Base-by-base conservation (phyloP, 2,329 filamentous ascomycete species). In the Ceratocystis alfenasii region DNA sequence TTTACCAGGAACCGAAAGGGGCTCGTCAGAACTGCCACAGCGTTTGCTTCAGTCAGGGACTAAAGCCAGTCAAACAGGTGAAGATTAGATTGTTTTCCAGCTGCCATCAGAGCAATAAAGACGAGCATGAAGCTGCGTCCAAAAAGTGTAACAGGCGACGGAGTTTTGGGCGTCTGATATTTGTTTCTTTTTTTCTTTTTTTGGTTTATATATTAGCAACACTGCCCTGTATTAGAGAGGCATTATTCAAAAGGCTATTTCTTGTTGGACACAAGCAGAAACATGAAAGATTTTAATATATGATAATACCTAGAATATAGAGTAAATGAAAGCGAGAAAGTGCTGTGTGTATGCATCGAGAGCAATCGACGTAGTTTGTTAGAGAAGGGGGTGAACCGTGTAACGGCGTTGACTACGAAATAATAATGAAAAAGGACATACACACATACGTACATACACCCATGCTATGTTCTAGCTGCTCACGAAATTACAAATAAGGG, bases 61-160 rank as follows among this genome's bases (percentile, higher is more conserved):
- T 59, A 36, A 64, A 75, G 68, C 10, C 75, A 75, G 50, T 75
- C 73, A n/a, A 82, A 71, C 2, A 75, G 36, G 36, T 41, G 36
- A 41, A 41, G 36, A 41, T 41, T 41, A 41, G 65, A 22, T 30
- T 33, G 33, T 59, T 59, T 82, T 1, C 79, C 78, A 64, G 79
- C 76, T 62, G 73, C 73, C 68, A 71, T 74, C 28, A 69, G 71
- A 59, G 53, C 53, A 59, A 20, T 6, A 36, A 20, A 59, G 53
- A 20, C 53, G 28, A 59, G 28, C 53, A 33, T 33, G 2, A 17
- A 17, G 25, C 25, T 36, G 25, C 8, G 53, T 59, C 53, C 12
- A 59, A 59, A 59, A 36, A 36, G 28, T 17, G 28, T 28, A 59
- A 59, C 28, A 59, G 53, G 28, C 33, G 36, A 59, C 30, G 53